A percentile compares a stretch with the other conserved stretches of the same genome.
Evolutionary conservation across 768 basidiomycete genomes (phyloP).

Genomic region (Rhizopogon vesiculosus): DNA sequence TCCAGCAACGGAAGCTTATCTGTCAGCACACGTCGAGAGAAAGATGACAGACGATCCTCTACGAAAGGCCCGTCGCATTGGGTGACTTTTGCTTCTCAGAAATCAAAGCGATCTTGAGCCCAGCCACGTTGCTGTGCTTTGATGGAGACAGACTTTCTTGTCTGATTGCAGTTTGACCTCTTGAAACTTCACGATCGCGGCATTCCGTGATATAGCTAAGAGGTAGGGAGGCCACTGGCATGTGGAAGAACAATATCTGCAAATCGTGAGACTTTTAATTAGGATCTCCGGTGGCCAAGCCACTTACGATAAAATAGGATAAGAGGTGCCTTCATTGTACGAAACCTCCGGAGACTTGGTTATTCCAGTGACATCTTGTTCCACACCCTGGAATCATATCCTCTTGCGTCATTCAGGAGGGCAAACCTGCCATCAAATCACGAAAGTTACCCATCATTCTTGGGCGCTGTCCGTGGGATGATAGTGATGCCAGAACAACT

Average conservation of each 20-base stretch:
- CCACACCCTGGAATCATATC: not conserved
- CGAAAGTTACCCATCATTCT: not conserved
- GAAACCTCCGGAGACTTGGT: not conserved
- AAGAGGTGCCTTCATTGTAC: conserved; percentile 1
- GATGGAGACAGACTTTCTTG: not conserved
- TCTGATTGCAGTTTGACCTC: not conserved
- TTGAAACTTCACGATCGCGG: not conserved
- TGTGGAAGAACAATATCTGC: conserved; percentile 4
- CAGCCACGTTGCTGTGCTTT: not conserved
- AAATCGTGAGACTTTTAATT: conserved; percentile 8
- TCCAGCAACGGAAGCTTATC: conserved; percentile 7
- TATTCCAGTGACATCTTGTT: not conserved
- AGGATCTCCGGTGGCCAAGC: not conserved
- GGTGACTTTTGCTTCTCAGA: not conserved
- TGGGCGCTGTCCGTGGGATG: conserved; percentile 6
- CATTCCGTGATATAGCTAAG: not conserved
- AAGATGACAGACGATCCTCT: conserved; percentile 13
- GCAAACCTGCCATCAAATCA: not conserved
- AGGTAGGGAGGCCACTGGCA: not conserved
- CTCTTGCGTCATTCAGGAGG: not conserved
- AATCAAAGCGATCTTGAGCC: not conserved
- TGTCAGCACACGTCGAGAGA: not conserved
- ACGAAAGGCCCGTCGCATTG: not conserved
- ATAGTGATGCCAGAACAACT: not conserved
- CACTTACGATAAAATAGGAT: conserved; percentile 3